Percentiles rank a stretch among this genome's conserved stretches.
Conservation (phyloP, 495 filamentous ascomycete genomes). For the Glutinoglossum americanum region DNA sequence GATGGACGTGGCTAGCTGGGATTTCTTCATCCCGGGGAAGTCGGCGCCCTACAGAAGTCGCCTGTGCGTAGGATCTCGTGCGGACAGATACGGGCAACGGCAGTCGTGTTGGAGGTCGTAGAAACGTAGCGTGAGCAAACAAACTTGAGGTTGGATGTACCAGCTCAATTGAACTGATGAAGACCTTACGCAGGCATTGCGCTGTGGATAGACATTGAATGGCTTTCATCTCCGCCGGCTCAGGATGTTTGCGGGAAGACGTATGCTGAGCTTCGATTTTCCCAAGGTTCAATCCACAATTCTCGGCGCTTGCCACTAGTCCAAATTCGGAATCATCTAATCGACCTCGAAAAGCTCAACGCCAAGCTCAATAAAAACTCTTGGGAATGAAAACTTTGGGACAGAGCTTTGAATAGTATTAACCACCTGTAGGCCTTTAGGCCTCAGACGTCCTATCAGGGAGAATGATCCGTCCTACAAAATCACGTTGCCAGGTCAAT, state of each 20-base stretch:
- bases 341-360: too few relatives aligned
- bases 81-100: neutral
- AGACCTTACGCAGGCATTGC: neutral
- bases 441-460: neutral
- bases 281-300: too few relatives aligned
- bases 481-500: neutral
- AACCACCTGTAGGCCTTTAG: neutral
- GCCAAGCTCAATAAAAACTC: too few relatives aligned
- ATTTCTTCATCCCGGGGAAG: constrained; percentile 32
- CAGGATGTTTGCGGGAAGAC: too few relatives aligned
- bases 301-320: neutral
- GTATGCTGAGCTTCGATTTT: neutral
- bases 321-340: neutral
- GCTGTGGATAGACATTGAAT: neutral
- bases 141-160: neutral
- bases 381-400: too few relatives aligned
- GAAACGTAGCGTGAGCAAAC: neutral
- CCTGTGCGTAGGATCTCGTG: neutral
- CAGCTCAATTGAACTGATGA: neutral
- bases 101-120: neutral
- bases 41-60: neutral
- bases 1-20: constrained; percentile 23
- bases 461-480: neutral
- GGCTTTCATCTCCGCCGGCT: neutral
- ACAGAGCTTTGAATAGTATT: neutral